Evolutionary conservation across 2,329 filamentous ascomycete species (phyloP), one percentile per base, ranked within the genome.

Genomic region (Exophiala xenobiotica): DNA sequence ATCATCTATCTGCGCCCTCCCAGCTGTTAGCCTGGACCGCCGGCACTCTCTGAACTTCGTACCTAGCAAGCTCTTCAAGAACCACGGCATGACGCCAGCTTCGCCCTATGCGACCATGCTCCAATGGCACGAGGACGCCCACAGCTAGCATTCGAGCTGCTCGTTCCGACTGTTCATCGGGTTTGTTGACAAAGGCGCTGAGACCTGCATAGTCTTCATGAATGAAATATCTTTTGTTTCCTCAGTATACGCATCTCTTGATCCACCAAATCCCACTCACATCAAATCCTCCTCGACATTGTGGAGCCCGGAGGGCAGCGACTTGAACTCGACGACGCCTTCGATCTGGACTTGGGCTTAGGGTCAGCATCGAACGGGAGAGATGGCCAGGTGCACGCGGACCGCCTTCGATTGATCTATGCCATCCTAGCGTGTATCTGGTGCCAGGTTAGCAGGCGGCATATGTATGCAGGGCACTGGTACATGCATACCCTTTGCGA

Each of bases 101-200:
- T 58, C 91, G 82, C 3, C 93, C 93, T 18, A 97, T 75, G 48
- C 90, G 81, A 19, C 92, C 92, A 64, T 88, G 87, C 65, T 86
- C 92, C 45, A 96, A 70, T 5, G 90, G 89, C 1, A 97, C 90
- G 60, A 99, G 74, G 22, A 92, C 82, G 33, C 93, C 93, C 1
- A 97, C 90, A 11, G 92, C 88, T 57, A 96, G 84, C 83, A 99
- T 96, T 62, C 87, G 83, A 43, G 93, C 93, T 76, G 95, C 88
- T 54, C 93, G 86, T 46, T 88, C 82, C 46, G 82, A 83, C 61
- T 89, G 87, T 11, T 86, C 83, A 42, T 89, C 90, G 2, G 87
- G 86, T 58, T 81, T 81, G 68, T 95, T 95, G 67, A 93, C 77
- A 67, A 96, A 99, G 22, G 91, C 90, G 73, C 90, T 96, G 61